Conservation (phyloP, 768 basidiomycete genomes). For the Russula foetens region DNA sequence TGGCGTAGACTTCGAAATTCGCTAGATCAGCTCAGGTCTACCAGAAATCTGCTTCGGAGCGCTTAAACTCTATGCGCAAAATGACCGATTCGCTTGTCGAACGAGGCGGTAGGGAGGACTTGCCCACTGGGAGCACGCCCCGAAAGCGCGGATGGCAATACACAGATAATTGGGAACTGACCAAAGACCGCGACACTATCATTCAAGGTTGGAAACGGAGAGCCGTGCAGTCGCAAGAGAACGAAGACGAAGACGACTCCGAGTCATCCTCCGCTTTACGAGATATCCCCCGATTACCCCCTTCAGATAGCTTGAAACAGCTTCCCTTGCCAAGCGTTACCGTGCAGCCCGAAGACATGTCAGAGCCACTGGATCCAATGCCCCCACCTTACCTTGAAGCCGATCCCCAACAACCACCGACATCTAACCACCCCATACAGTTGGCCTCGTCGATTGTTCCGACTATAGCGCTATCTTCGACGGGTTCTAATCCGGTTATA, state of each 20-base stretch:
- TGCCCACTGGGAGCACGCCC: conserved; percentile 66
- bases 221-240: conserved; percentile 26
- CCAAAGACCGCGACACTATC: conserved; percentile 52
- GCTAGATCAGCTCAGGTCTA: conserved; percentile 36
- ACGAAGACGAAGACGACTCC: conserved; percentile 22
- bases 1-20: conserved; percentile 36
- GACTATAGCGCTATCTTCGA: conserved; percentile 11
- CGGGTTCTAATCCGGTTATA: conserved; percentile 18
- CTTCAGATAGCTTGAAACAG: neutral
- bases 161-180: conserved; percentile 63
- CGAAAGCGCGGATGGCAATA: conserved; percentile 68
- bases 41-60: conserved; percentile 33
- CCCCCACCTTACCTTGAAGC: conserved; percentile 12
- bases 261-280: conserved; percentile 18
- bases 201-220: conserved; percentile 40
- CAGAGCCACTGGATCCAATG: neutral
- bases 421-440: neutral
- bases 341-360: neutral
- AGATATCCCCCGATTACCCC: conserved; percentile 1
- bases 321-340: neutral
- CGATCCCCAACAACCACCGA: neutral
- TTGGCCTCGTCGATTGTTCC: conserved; percentile 6
- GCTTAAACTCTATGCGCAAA: conserved; percentile 42
- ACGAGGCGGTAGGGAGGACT: conserved; percentile 54
- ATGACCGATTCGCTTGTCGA: conserved; percentile 44